phyloP scores from a whole-genome alignment of 768 basidiomycete species.

The Pleurotus citrinopileatus region DNA sequence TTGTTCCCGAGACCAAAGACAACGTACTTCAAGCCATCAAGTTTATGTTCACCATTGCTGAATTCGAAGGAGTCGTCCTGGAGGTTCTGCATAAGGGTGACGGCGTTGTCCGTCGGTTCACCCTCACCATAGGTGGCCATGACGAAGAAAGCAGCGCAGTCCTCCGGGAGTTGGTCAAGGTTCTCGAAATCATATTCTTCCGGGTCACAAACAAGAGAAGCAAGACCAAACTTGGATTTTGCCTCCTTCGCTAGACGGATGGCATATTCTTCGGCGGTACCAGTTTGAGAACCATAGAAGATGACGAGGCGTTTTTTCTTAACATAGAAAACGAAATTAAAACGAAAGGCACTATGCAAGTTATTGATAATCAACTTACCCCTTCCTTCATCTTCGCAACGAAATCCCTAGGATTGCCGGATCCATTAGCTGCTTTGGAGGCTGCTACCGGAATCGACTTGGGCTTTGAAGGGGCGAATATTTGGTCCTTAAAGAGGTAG shows the following conservation, averaged over 20 bases:
- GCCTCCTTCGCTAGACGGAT: constrained; percentile 98
- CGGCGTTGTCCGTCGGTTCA: constrained; percentile 97
- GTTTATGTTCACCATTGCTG: constrained; percentile 68
- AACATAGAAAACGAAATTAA: neutral
- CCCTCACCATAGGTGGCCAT: constrained; percentile 99
- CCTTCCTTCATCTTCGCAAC: constrained; percentile 91
- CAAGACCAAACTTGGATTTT: constrained; percentile 92
- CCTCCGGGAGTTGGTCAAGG: constrained; percentile 86
- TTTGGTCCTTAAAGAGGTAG: constrained; percentile 82
- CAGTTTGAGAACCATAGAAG: constrained; percentile 98
- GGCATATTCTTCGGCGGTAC: constrained; percentile 97
- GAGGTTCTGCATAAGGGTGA: constrained; percentile 90
- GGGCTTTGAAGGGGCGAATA: constrained; percentile 67
- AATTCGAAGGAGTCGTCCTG: constrained; percentile 87
- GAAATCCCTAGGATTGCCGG: constrained; percentile 91
- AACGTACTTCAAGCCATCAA: constrained; percentile 90
- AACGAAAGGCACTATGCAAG: constrained; percentile 8
- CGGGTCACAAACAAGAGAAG: constrained; percentile 95
- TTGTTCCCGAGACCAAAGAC: constrained; percentile 90
- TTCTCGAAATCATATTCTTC: constrained; percentile 99
- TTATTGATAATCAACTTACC: constrained; percentile 46
- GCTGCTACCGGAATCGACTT: constrained; percentile 49
- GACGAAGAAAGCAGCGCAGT: constrained; percentile 89
- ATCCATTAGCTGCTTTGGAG: constrained; percentile 53
- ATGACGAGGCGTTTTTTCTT: constrained; percentile 97